These are phyloP conservation scores for Ceratocystis diversiconidia DNA, from an alignment of 2,329 filamentous ascomycete species.

Conservation along the genomic window DNA sequence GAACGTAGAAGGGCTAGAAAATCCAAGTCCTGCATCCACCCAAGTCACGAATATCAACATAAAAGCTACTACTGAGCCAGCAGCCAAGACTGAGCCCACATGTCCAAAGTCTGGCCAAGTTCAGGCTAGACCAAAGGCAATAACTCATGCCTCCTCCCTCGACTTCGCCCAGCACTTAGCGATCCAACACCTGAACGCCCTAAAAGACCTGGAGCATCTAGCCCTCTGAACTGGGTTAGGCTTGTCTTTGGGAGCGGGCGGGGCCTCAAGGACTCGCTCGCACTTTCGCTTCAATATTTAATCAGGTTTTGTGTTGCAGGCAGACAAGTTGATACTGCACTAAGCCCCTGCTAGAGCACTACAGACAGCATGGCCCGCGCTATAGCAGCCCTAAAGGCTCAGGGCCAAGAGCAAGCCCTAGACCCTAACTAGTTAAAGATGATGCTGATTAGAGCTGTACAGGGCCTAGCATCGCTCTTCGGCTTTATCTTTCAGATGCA, in stretches of 20 bases:
- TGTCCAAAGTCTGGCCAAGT: background rate
- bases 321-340: too few species aligned
- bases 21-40: too few species aligned
- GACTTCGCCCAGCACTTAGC: background rate
- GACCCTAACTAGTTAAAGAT: background rate
- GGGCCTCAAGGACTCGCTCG: constrained; percentile 1
- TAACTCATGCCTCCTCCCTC: background rate
- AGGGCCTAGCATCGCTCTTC: background rate
- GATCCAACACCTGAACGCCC: background rate
- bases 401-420: background rate
- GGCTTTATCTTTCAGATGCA: background rate
- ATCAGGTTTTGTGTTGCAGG: too few species aligned
- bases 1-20: too few species aligned
- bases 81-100: background rate
- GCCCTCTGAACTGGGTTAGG: background rate
- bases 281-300: background rate
- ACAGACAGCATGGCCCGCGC: background rate
- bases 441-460: background rate
- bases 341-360: too few species aligned
- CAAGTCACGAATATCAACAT: too few species aligned
- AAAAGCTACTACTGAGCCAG: background rate
- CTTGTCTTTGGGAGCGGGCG: background rate
- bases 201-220: background rate
- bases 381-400: background rate
- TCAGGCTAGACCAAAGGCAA: background rate